Base-by-base conservation (phyloP, 371 early-diverging fungal species). In the Lichtheimia hyalospora region DNA sequence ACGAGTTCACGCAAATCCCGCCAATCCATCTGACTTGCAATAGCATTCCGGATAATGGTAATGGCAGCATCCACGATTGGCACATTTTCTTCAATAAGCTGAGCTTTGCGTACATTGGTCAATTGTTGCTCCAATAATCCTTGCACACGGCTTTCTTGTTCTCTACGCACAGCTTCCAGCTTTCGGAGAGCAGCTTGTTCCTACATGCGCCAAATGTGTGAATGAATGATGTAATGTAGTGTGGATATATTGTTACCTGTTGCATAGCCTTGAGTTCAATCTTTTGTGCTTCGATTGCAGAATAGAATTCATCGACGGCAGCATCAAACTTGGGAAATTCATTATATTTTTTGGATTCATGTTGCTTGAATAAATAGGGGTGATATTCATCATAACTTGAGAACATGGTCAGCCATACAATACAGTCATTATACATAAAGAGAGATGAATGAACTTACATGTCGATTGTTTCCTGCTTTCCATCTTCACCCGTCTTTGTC, bases 21-120 rank as follows among this genome's bases (percentile, higher is more conserved):
- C 99, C 99, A 99, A 73, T 96, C 97, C 90, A 97, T 94, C 7
- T 95, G 96, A 27, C 89, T 84, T 10, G 94, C 96, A 5, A 98
- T 82, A 34, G 93, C 92, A 65, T 87, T 87, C 13, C 95, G 86
- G 56, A 97, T 86, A 42, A 95, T 89, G 46, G 84, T 70, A 49
- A 98, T 87, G 1, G 93, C 88, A 44, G 89, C 89, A 60, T 97
- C 98, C 1, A 96, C 93, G 64, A 87, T 70, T 49, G 89, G 87
- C 44, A 93, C 69, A 66, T 95, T 93, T 24, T 70, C 59, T 63
- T 96, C 95, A 59, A 99, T 95, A 21, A 93, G 68, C 48, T 83
- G 81, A 0, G 98, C 99, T 42, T 85, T 82, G 60, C 82, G 76
- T 14, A 81, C 81, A 62, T 88, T 89, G 42, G 74, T 69, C 46